A percentile compares a stretch with the other conserved stretches of the same genome.
Conservation (phyloP, 2,329 filamentous ascomycete genomes). For the Metarhizium anisopliae region DNA sequence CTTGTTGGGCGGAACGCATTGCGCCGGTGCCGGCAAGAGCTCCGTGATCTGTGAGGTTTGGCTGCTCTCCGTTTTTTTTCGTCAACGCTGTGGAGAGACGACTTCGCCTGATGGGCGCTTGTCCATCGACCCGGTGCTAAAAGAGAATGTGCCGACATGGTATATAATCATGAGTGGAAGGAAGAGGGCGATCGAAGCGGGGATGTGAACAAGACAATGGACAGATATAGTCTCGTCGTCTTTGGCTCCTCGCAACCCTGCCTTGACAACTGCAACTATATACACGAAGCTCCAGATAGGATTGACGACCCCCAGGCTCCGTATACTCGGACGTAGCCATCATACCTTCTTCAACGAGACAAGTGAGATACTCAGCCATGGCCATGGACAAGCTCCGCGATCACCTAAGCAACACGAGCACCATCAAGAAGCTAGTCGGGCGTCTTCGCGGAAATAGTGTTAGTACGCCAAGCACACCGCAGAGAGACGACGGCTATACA, state of each 20-base stretch:
- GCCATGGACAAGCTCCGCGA: neutral
- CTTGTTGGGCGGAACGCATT: neutral
- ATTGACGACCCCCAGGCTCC: neutral
- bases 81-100: neutral
- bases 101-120: neutral
- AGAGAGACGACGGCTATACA: neutral
- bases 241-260: neutral
- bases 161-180: neutral
- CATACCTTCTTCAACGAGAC: neutral
- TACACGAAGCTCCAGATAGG: neutral
- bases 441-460: constrained; percentile 8
- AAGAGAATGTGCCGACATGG: neutral
- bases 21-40: neutral
- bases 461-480: neutral
- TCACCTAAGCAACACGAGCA: neutral
- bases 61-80: neutral
- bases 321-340: neutral
- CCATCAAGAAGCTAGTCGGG: constrained; percentile 8
- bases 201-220: neutral
- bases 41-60: neutral
- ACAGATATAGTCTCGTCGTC: neutral
- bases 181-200: neutral
- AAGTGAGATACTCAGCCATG: neutral
- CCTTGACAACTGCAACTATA: neutral
- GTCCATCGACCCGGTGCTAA: neutral